A percentile compares a stretch with the other conserved stretches of the same genome.
Evolutionary conservation across 805 yeast genomes (phyloP).

Genomic region (Pichia manshurica): DNA sequence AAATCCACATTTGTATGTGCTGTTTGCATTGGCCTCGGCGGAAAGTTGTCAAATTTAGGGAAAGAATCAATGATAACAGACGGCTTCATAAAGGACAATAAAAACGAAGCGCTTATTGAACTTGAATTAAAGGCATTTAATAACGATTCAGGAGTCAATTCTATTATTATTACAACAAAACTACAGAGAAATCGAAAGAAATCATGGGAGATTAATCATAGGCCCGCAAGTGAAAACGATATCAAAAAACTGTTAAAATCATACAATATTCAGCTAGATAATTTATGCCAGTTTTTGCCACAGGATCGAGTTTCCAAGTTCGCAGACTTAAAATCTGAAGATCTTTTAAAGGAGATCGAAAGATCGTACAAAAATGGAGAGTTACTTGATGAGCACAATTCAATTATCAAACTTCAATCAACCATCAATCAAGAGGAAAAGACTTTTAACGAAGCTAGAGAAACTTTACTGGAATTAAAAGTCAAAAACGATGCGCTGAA

Average conservation of each 20-base stretch:
- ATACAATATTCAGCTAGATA: slow-evolving; percentile 79
- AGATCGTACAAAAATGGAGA: slow-evolving; percentile 66
- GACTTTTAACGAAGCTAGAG: slow-evolving; percentile 27
- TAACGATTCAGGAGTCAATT: slow-evolving; percentile 15
- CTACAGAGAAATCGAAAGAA: slow-evolving; percentile 41
- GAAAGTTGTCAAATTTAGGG: slow-evolving; percentile 68
- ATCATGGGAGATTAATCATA: slow-evolving; percentile 46
- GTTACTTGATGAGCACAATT: slow-evolving; percentile 50
- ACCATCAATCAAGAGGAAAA: slow-evolving; percentile 27
- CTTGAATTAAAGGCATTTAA: slow-evolving; percentile 41
- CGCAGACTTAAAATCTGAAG: slow-evolving; percentile 73
- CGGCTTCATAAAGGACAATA: slow-evolving; percentile 71
- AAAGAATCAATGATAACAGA: slow-evolving; percentile 53
- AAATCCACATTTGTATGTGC: slow-evolving; percentile 92
- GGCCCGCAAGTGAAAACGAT: slow-evolving; percentile 34
- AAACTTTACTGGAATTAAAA: slow-evolving; percentile 30
- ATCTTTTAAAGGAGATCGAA: slow-evolving; percentile 69
- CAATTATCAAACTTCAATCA: slow-evolving; percentile 47
- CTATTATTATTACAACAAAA: slow-evolving; percentile 39
- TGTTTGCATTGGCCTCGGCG: slow-evolving; percentile 81
- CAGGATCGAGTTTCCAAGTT: slow-evolving; percentile 94
- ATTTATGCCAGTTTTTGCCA: slow-evolving; percentile 88
- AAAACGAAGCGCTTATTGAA: slow-evolving; percentile 40
- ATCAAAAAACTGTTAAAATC: slow-evolving; percentile 41
- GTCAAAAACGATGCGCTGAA: slow-evolving; percentile 35